Evolutionary conservation across 2,329 filamentous ascomycete species (phyloP), one percentile per base, ranked within the genome.

Genomic region (Pseudocercospora cruenta): DNA sequence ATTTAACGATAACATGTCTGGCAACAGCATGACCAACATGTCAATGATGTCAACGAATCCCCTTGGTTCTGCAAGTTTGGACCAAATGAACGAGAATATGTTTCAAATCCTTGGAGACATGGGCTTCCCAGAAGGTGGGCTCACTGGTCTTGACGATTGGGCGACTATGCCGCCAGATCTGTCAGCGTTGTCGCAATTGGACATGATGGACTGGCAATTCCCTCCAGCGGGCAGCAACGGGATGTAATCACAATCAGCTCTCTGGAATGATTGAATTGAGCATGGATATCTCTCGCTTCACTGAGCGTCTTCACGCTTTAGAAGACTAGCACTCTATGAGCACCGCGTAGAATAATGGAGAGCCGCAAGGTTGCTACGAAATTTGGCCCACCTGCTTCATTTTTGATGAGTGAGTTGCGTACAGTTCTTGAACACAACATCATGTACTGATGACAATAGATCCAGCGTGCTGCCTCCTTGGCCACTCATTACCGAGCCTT

Each of bases 81-180:
- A 67, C 19, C 31, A 58, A 16, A 73, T 73, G 71, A 71, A 73
- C 39, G 53, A 54, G 6, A 66, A 71, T 19, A 68, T 70, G 4
- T 60, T 73, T 19, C 33, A 67, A 12, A 69, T 72, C 24, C 61
- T 74, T 8, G 67, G 65, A 19, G 64, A 72, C n/a, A 66, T 71
- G 61, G 63, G 58, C 55, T 63, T 61, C 19, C 64, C 69, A 12
- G 61, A 64, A 0, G 71, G 71, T 55, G 73, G 68, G 4, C 61
- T 75, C 19, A 71, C 69, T 3, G 72, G 73, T 4, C 45, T 75
- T 7, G 72, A 73, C 22, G 67, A 71, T 36, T 75, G 73, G 73
- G 61, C 60, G 2, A 64, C 24, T 8, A 63, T 72, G 28, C 60
- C 69, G 22, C 31, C 63, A 2, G 67, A 71, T 43, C 31, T 59